phyloP scores from a whole-genome alignment of 345 rosid genomes.

The Clarkia xantiana region DNA sequence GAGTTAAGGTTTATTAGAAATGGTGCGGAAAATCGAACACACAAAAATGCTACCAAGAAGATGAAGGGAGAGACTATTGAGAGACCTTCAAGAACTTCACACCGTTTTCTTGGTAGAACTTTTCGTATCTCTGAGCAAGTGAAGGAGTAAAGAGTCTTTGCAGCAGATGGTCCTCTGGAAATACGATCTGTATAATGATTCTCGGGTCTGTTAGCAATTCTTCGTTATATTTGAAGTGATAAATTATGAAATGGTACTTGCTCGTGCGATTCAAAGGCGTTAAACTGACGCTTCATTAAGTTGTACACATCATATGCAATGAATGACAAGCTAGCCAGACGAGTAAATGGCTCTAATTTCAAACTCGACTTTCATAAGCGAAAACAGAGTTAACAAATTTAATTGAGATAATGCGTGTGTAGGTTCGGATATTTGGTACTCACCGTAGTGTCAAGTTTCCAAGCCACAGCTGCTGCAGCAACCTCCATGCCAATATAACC shows the following conservation, averaged over 20 bases:
- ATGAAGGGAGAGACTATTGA: constrained; percentile 2
- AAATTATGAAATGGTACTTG: not conserved
- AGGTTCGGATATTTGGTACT: not conserved
- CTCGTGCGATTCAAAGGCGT: no score
- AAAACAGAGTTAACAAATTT: not conserved
- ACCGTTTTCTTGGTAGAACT: constrained; percentile 67
- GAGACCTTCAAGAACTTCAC: constrained; percentile 62
- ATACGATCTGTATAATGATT: constrained; percentile 33
- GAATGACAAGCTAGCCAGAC: no score
- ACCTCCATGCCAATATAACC: constrained; percentile 99
- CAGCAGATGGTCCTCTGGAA: constrained; percentile 75
- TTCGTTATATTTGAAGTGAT: not conserved
- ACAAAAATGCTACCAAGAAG: not conserved
- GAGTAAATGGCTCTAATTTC: no score
- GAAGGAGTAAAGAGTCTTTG: constrained; percentile 90
- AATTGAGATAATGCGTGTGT: not conserved
- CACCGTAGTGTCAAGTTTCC: constrained; percentile 92
- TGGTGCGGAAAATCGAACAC: not conserved
- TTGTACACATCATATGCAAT: no score
- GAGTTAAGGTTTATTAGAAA: not conserved
- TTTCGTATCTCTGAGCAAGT: constrained; percentile 73
- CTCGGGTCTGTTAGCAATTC: not conserved
- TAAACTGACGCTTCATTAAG: no score
- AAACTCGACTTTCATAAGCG: not conserved
- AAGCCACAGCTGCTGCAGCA: constrained; percentile 87